These are phyloP conservation scores for Platanus orientalis DNA, from an alignment of 164 flowering plant species.

Conservation along the genomic window DNA sequence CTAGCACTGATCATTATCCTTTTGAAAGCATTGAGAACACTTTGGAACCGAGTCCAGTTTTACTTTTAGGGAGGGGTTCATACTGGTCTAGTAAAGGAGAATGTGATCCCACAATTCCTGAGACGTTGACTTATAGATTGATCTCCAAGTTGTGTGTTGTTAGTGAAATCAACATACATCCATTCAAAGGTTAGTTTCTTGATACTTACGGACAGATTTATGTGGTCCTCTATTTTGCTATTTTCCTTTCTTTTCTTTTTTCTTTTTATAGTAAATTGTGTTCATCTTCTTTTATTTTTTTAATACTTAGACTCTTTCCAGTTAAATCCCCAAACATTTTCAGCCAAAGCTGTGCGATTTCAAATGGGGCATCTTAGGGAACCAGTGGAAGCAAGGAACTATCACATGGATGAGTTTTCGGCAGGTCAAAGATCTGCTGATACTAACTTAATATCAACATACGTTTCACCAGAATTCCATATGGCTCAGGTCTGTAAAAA, in stretches of 20 bases:
- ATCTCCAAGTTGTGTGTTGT: slow-evolving; percentile 49
- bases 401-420: slow-evolving; percentile 9
- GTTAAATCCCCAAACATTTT: slow-evolving; percentile 40
- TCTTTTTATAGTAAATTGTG: neutral
- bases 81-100: slow-evolving; percentile 96
- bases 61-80: slow-evolving; percentile 36
- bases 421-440: slow-evolving; percentile 11
- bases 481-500: slow-evolving; percentile 39
- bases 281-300: neutral
- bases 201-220: too few relatives aligned
- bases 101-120: slow-evolving; percentile 50
- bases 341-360: slow-evolving; percentile 47
- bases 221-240: neutral
- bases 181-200: slow-evolving; percentile 63
- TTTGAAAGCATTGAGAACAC: slow-evolving; percentile 69
- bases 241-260: neutral
- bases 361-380: slow-evolving; percentile 34
- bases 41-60: slow-evolving; percentile 40
- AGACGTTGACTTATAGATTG: slow-evolving; percentile 58
- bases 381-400: slow-evolving; percentile 10
- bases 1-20: slow-evolving; percentile 89
- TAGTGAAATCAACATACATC: slow-evolving; percentile 59
- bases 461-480: slow-evolving; percentile 39
- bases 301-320: slow-evolving; percentile 55
- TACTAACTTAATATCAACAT: slow-evolving; percentile 36